Percentiles rank a stretch among this genome's conserved stretches.
Evolutionary conservation across 768 basidiomycete species (phyloP).

Genomic region (Baorangia bicolor): DNA sequence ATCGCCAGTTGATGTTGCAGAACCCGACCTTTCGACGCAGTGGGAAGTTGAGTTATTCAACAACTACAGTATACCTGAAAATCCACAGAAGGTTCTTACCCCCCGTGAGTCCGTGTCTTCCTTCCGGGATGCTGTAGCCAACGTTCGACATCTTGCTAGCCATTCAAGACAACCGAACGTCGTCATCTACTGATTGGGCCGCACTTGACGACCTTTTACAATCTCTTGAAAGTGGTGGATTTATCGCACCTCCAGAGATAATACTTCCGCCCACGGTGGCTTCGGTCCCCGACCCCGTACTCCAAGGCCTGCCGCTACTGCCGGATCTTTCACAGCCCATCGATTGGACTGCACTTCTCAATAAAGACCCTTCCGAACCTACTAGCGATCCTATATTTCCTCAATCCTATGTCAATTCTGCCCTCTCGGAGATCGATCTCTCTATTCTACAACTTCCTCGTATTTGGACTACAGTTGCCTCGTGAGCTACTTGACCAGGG

Average conservation of each 20-base stretch:
- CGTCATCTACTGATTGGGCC: not conserved
- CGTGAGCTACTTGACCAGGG: not conserved
- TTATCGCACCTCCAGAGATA: not conserved
- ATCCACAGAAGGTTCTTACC: not conserved
- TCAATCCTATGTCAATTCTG: not conserved
- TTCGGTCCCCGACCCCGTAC: not conserved
- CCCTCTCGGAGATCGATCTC: constrained; percentile 5
- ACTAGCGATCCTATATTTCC: not conserved
- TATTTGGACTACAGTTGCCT: not conserved
- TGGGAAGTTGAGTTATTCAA: constrained; percentile 37
- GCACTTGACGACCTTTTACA: constrained; percentile 7
- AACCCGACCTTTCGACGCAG: constrained; percentile 24
- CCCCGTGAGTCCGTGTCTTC: not conserved
- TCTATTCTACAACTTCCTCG: constrained; percentile 8
- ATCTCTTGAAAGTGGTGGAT: constrained; percentile 1
- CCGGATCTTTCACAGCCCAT: not conserved
- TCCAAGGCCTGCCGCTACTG: not conserved
- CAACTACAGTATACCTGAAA: constrained; percentile 18
- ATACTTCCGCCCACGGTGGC: not conserved
- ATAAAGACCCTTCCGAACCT: not conserved
- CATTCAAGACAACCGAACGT: not conserved
- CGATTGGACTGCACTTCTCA: constrained; percentile 14
- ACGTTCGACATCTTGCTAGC: not conserved
- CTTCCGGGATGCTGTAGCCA: not conserved
- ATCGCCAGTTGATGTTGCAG: constrained; percentile 15